A percentile compares a stretch with the other conserved stretches of the same genome.
phyloP scores from a whole-genome alignment of 1,139 yeast genomes.

The Diutina sp. region DNA sequence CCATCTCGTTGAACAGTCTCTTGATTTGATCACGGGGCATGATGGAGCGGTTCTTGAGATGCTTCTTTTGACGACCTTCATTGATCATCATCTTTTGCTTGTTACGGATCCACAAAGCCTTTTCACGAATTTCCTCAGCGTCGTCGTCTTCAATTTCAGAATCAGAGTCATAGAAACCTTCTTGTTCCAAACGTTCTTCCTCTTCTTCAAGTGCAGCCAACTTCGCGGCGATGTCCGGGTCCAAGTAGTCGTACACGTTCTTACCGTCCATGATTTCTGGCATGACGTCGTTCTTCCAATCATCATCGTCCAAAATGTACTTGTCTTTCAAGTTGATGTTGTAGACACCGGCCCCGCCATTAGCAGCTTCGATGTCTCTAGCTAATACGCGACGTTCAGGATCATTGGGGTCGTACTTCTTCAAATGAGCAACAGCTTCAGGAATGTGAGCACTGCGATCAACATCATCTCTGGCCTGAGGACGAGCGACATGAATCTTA shows the following conservation, averaged over 20 bases:
- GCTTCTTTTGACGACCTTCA: conserved; percentile 79
- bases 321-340: conserved; percentile 88
- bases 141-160: conserved; percentile 48
- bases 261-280: conserved; percentile 95
- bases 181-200: conserved; percentile 84
- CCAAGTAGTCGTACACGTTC: conserved; percentile 94
- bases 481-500: conserved; percentile 90
- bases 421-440: conserved; percentile 44
- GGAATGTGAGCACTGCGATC: conserved; percentile 77
- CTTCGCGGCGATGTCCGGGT: conserved; percentile 88
- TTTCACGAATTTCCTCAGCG: conserved; percentile 56
- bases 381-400: conserved; percentile 76
- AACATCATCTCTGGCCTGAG: conserved; percentile 77
- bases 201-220: conserved; percentile 93
- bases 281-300: conserved; percentile 95
- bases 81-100: conserved; percentile 88
- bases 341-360: conserved; percentile 98
- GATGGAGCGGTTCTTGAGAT: conserved; percentile 75
- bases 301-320: conserved; percentile 85
- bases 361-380: conserved; percentile 81
- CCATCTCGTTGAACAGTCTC: conserved; percentile 71
- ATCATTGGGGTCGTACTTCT: conserved; percentile 66
- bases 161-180: conserved; percentile 93
- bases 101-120: conserved; percentile 92
- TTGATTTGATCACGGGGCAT: conserved; percentile 87